Evolutionary conservation across 257 asterid genomes (phyloP), one percentile per base, ranked within the genome.

Genomic region (Eucommia ulmoides): DNA sequence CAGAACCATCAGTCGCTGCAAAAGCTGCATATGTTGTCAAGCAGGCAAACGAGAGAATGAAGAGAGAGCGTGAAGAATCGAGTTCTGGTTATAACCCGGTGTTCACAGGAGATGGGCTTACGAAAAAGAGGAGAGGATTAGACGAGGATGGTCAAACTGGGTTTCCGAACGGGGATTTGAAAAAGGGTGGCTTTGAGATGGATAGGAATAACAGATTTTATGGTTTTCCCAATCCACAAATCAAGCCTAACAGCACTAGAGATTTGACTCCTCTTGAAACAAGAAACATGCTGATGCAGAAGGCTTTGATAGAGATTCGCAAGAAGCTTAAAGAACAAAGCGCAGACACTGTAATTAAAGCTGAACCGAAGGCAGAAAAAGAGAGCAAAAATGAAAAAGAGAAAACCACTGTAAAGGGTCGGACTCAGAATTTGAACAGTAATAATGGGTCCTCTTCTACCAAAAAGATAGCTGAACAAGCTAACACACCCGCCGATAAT

Each of bases 61-160:
- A 78, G 74, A 81, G 88, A 55, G 78, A 74, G 35, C 73, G 65
- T 44, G 73, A 68, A 56, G 83, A 71, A 41, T 68, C 80, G 17
- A 71, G 54, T 25, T 22, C 60, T 54, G 46, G 60, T 50, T 11
- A 65, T 10, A 69, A 64, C 22, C 45, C 53, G 65, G 69, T 51
- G 21, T 58, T 59, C 21, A 58, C 55, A 23, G 70, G 69, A 25
- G 73, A 61, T 41, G 22, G 52, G 12, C 38, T 52, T 33, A 20
- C 33, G 33, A 80, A 80, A 71, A 71, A 63, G 72, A 51, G 63
- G 33, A 71, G 76, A 15, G 20, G 19, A 50, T 49, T 74, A 24
- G 78, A 70, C 50, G 75, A 65, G 22, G 68, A 61, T 29, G 58
- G 66, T 51, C 49, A 62, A 21, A 35, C 59, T 58, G 52, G 60